These are phyloP conservation scores for Echites panduratus DNA, from an alignment of 257 asterid genomes.

Conservation along the genomic window DNA sequence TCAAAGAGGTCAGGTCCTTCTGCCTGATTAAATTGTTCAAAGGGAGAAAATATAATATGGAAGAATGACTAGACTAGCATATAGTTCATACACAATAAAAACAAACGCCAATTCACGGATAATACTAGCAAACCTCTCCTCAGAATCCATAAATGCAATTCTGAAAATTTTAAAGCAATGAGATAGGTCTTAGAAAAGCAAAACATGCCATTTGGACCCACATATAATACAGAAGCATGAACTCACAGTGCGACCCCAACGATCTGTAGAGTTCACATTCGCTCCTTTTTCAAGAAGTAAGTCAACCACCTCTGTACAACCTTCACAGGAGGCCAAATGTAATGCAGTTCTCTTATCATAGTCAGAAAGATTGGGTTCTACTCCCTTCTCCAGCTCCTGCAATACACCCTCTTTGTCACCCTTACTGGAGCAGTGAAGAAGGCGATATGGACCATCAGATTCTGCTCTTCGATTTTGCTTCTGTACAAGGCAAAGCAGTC, in stretches of 20 bases:
- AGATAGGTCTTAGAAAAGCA: background rate
- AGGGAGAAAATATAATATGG: background rate
- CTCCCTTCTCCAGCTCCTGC: constrained; percentile 48
- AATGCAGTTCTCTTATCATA: constrained; percentile 65
- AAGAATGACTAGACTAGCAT: background rate
- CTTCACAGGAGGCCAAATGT: constrained; percentile 65
- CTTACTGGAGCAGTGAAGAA: constrained; percentile 52
- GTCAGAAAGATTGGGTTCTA: constrained; percentile 43
- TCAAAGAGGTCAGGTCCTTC: background rate
- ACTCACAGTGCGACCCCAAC: constrained; percentile 76
- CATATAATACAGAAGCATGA: constrained; percentile 6
- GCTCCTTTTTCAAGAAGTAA: constrained; percentile 54
- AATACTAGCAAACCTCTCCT: background rate
- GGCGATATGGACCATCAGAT: constrained; percentile 49
- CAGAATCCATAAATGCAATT: background rate
- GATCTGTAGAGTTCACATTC: constrained; percentile 53
- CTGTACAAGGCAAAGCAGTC: constrained; percentile 10
- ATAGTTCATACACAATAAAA: background rate
- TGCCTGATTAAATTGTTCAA: background rate
- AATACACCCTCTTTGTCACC: constrained; percentile 60
- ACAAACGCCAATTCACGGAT: background rate
- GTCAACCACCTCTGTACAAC: constrained; percentile 43
- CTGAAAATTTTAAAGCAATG: background rate
- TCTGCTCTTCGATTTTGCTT: constrained; percentile 32
- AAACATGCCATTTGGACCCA: background rate